These are phyloP conservation scores for Aspergillus pseudotamarii DNA, from an alignment of 2,329 filamentous ascomycete species.

Conservation along the genomic window DNA sequence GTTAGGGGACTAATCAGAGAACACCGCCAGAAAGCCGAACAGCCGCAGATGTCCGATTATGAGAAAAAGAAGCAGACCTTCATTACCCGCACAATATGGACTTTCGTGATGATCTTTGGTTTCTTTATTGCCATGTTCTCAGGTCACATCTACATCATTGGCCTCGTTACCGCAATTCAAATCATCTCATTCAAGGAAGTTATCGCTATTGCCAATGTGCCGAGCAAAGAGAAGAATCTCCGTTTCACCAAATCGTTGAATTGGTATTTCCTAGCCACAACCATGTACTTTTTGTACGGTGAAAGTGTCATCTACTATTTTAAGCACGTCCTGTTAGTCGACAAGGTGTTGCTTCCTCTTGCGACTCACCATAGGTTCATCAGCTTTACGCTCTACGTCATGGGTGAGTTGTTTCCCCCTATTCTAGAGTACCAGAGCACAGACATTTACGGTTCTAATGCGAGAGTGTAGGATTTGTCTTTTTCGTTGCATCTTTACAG, in stretches of 20 bases:
- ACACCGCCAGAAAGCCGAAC: constrained; percentile 37
- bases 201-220: constrained; percentile 94
- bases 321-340: constrained; percentile 95
- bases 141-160: constrained; percentile 96
- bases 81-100: constrained; percentile 96
- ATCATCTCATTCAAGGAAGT: constrained; percentile 99
- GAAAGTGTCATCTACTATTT: constrained; percentile 99
- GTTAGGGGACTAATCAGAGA: constrained; percentile 10
- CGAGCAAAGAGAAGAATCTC: constrained; percentile 85
- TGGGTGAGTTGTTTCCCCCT: constrained; percentile 64
- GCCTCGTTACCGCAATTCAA: constrained; percentile 88
- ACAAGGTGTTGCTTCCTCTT: constrained; percentile 87
- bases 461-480: constrained; percentile 76
- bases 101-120: constrained; percentile 90
- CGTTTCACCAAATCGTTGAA: constrained; percentile 95
- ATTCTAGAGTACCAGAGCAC: no score
- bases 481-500: constrained; percentile 93
- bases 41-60: constrained; percentile 67
- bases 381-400: constrained; percentile 96
- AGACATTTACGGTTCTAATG: not conserved
- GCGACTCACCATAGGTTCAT: constrained; percentile 98
- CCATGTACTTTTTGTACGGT: constrained; percentile 99
- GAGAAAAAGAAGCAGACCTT: constrained; percentile 99
- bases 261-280: constrained; percentile 98
- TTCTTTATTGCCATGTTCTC: constrained; percentile 94